Evolutionary conservation across 192 early-diverging fungal genomes (phyloP).

Genomic region (Linnemannia elongata): DNA sequence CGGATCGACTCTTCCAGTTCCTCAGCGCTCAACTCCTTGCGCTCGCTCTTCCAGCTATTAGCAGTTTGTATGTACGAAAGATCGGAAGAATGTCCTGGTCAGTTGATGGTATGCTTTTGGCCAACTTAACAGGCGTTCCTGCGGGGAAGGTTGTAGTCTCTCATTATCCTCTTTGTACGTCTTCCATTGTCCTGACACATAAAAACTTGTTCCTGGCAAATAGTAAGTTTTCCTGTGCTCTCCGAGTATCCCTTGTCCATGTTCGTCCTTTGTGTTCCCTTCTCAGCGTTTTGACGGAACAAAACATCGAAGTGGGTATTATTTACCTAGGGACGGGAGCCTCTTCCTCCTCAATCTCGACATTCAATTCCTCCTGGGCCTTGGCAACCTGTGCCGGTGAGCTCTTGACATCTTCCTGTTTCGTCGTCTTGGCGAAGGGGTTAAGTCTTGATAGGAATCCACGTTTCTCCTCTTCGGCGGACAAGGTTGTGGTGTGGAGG

Average conservation of each 20-base stretch:
- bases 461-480: conserved; percentile 40
- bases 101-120: too few relatives aligned
- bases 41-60: conserved; percentile 53
- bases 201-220: too few relatives aligned
- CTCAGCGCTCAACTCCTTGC: conserved; percentile 24
- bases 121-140: too few relatives aligned
- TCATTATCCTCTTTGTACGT: too few relatives aligned
- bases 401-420: not conserved
- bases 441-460: conserved; percentile 53
- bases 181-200: too few relatives aligned
- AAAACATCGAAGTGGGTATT: too few relatives aligned
- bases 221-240: too few relatives aligned
- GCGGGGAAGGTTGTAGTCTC: too few relatives aligned
- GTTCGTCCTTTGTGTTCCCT: too few relatives aligned
- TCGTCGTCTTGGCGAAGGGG: conserved; percentile 41
- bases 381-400: conserved; percentile 9
- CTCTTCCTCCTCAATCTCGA: conserved; percentile 45
- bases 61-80: not conserved
- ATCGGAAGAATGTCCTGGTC: too few relatives aligned
- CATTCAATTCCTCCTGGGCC: conserved; percentile 31
- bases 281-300: too few relatives aligned
- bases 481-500: conserved; percentile 27
- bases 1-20: conserved; percentile 40
- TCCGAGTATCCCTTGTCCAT: too few relatives aligned
- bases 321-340: conserved; percentile 30